A percentile compares a stretch with the other conserved stretches of the same genome.
phyloP scores from a whole-genome alignment of 805 yeast genomes.

The Wickerhamiella sergipiensis region DNA sequence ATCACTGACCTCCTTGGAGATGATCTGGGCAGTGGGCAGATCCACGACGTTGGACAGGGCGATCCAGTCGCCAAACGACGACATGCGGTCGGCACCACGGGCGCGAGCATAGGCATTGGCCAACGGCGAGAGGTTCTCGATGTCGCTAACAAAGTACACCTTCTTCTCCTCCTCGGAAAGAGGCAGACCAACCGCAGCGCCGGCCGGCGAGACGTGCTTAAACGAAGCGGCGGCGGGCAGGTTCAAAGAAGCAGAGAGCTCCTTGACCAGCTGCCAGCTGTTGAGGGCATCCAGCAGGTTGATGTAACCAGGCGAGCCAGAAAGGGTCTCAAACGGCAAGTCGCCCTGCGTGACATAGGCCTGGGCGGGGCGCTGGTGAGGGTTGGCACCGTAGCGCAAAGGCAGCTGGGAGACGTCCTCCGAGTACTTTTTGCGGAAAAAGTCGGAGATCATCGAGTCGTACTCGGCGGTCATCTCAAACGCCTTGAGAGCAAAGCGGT shows the following conservation, averaged over 20 bases:
- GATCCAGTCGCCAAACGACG: conserved; percentile 96
- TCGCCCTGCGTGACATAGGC: conserved; percentile 79
- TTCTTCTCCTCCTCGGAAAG: conserved; percentile 82
- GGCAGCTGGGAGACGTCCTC: conserved; percentile 85
- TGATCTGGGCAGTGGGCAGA: conserved; percentile 89
- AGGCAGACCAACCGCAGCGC: conserved; percentile 95
- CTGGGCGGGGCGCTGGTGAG: conserved; percentile 99
- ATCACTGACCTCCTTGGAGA: conserved; percentile 93
- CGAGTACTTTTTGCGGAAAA: conserved; percentile 92
- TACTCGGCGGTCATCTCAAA: conserved; percentile 98
- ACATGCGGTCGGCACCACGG: conserved; percentile 99
- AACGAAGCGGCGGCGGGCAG: conserved; percentile 98
- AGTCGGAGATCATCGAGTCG: conserved; percentile 90
- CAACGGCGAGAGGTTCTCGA: conserved; percentile 88
- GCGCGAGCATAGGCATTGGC: conserved; percentile 99
- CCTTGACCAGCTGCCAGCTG: conserved; percentile 98
- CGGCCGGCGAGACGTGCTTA: conserved; percentile 98
- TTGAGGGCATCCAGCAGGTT: conserved; percentile 92
- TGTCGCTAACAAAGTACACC: conserved; percentile 87
- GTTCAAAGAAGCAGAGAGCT: conserved; percentile 82
- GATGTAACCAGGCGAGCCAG: conserved; percentile 96
- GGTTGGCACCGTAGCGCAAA: conserved; percentile 96
- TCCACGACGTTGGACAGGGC: conserved; percentile 96
- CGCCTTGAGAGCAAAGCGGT: conserved; percentile 84
- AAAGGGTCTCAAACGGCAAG: conserved; percentile 83